These are phyloP conservation scores for Chamaecyparis obtusa DNA, from an alignment of 75 land plant genomes.

Conservation along the genomic window DNA sequence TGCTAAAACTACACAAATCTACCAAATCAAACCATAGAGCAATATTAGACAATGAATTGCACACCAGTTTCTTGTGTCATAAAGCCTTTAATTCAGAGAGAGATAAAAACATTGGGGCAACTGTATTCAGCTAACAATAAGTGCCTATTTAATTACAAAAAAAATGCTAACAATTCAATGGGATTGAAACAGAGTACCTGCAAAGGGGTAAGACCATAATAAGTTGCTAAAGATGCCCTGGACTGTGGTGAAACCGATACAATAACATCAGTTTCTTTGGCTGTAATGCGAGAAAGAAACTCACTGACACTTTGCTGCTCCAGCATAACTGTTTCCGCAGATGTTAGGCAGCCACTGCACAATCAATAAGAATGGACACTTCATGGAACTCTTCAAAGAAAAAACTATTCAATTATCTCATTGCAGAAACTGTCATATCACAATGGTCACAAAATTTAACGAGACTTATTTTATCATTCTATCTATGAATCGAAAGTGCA, in stretches of 20 bases:
- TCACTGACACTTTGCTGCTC: conserved; percentile 97
- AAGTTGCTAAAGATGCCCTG: conserved; percentile 83
- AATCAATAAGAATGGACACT: not conserved
- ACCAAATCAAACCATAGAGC: not conserved
- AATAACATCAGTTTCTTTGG: conserved; percentile 60
- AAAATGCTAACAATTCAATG: not conserved
- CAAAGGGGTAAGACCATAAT: conserved; percentile 76
- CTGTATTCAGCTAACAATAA: not conserved
- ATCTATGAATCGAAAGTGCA: not conserved
- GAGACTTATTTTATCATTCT: not conserved
- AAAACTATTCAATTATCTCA: not conserved
- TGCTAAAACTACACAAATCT: not conserved
- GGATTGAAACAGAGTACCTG: conserved; percentile 45
- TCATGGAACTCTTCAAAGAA: not conserved
- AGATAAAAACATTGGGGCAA: not conserved
- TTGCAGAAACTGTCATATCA: conserved; percentile 9
- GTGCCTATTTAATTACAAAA: not conserved
- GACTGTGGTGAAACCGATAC: conserved; percentile 96
- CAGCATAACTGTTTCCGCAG: conserved; percentile 98
- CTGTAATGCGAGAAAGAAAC: conserved; percentile 58
- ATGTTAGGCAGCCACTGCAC: conserved; percentile 94
- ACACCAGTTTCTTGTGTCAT: not conserved
- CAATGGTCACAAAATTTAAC: not conserved
- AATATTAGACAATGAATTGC: not conserved
- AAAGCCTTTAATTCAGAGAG: not conserved